phyloP scores from a whole-genome alignment of 305 asterid genomes.

The Solanum aculeatissimum region DNA sequence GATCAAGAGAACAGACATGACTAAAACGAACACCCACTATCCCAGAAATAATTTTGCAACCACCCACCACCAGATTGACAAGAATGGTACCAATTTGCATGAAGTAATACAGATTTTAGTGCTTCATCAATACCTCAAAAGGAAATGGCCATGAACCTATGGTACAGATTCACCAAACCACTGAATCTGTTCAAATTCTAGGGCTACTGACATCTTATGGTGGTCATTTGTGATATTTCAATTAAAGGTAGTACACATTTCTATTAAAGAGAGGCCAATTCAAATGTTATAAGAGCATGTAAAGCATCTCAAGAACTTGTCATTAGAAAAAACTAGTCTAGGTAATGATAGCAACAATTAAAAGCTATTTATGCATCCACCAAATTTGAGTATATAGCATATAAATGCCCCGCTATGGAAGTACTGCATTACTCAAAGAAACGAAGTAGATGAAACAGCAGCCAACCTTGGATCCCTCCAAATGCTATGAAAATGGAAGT shows the following conservation, averaged over 20 bases:
- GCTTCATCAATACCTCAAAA: not conserved
- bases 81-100: not conserved
- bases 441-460: not conserved
- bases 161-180: not conserved
- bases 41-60: not conserved
- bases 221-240: not conserved
- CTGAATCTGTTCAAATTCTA: not conserved
- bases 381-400: not conserved
- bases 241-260: not conserved
- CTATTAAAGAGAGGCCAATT: not conserved
- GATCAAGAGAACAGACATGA: not conserved
- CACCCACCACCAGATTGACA: not conserved
- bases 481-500: constrained; percentile 93
- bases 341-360: not conserved
- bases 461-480: constrained; percentile 98
- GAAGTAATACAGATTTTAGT: not conserved
- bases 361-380: not conserved
- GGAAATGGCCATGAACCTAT: not conserved
- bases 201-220: not conserved
- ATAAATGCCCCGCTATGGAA: not conserved
- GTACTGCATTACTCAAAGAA: not conserved
- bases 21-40: not conserved
- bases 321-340: not conserved
- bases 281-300: not conserved
- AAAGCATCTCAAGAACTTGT: not conserved